Base-by-base conservation (phyloP, 2,329 filamentous ascomycete species). In the Ceratocystis alfenasii region DNA sequence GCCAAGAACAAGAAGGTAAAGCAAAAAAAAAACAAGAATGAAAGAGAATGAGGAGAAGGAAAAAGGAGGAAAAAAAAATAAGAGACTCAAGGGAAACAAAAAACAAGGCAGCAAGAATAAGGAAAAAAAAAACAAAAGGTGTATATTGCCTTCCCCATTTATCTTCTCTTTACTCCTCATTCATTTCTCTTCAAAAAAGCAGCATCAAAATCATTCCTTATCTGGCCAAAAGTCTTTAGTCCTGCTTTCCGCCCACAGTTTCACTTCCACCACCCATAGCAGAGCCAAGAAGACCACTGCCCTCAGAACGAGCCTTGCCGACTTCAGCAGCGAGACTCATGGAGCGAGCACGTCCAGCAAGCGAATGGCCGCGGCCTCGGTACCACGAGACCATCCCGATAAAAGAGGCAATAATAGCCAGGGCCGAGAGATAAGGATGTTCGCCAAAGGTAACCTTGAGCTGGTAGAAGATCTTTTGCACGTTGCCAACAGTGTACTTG, bases 401-500 rank as follows among this genome's bases (percentile, higher is more conserved):
- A 22, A 65, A 44, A 5, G 66, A 68, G 28, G 80, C 79, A 48
- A 80, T 75, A 30, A 75, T 73, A 36, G 79, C 81, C 17, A 87
- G 75, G 5, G 79, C 74, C 15, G 80, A 80, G 45, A 87, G 75
- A 71, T 80, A 83, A 0, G 83, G 83, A 71, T 86, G 84, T 69
- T 85, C 81, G 17, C 77, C 73, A 68, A 86, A 83, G 63, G 79
- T 79, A 69, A 80, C 76, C 70, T 82, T 78, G 65, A 87, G 80
- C 71, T 87, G 82, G 70, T 86, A 85, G 76, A 90, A 88, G 68
- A 90, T 76, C 75, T 88, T 87, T 72, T 87, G 83, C 68, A 93
- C 77, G 66, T 81, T 81, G 65, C 84, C 86, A 67, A 89, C 86
- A n/a, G 89, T 91, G 69, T 87, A 84, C 78, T 93, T 94, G 41